Evolutionary conservation across 768 basidiomycete species (phyloP).

Genomic region (Hortiboletus campestris): DNA sequence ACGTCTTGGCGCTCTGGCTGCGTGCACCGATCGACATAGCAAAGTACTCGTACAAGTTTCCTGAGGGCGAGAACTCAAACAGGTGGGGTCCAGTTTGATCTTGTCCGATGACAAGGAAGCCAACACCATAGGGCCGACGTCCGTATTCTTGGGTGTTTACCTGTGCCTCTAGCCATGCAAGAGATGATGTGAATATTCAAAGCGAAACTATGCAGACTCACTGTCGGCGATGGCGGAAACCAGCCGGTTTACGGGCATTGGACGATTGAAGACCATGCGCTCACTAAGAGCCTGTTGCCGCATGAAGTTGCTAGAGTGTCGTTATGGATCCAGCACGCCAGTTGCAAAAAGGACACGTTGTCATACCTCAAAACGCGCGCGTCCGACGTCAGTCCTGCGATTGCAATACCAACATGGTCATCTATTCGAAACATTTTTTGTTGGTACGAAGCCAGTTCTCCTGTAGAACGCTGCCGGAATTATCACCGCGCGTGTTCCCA

Average conservation of each 20-base stretch:
- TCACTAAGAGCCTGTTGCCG: constrained; percentile 96
- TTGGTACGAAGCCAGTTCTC: constrained; percentile 98
- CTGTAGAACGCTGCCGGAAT: constrained; percentile 81
- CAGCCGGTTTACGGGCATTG: constrained; percentile 90
- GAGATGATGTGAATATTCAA: constrained; percentile 1
- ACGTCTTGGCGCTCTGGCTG: constrained; percentile 98
- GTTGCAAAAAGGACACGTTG: neutral
- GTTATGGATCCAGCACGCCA: neutral
- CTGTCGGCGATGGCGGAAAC: constrained; percentile 95
- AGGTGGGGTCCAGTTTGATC: constrained; percentile 98
- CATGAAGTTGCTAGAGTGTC: constrained; percentile 86
- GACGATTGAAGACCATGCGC: constrained; percentile 93
- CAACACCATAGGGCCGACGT: constrained; percentile 95
- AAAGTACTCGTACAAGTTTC: constrained; percentile 95
- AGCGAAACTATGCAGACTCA: constrained; percentile 40
- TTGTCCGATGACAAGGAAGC: constrained; percentile 94
- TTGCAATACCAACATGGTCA: constrained; percentile 98
- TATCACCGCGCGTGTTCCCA: constrained; percentile 1
- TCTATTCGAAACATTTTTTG: constrained; percentile 99
- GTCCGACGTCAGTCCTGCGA: constrained; percentile 98
- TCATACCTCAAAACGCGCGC: constrained; percentile 90
- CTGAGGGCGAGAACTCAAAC: constrained; percentile 97
- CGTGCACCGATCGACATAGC: constrained; percentile 99
- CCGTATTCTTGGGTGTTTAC: constrained; percentile 99
- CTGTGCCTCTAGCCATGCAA: constrained; percentile 73